phyloP scores from a whole-genome alignment of 2,329 filamentous ascomycete species.

The Tolypocladium endophyticum region DNA sequence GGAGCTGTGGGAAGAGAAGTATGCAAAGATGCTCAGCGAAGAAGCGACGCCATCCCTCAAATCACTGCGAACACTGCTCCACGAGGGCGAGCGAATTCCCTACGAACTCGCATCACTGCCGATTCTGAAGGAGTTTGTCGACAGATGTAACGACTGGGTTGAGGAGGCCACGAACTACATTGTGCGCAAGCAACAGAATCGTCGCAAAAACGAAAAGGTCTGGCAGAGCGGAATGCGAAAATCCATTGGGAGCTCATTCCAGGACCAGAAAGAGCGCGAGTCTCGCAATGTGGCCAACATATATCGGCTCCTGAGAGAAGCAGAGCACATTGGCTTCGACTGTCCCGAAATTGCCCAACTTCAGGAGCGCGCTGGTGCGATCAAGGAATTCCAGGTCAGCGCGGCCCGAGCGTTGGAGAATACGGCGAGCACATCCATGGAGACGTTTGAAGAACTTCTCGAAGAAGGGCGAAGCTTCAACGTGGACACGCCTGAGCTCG shows the following conservation, averaged over 20 bases:
- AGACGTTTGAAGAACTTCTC: slow-evolving; percentile 81
- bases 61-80: slow-evolving; percentile 68
- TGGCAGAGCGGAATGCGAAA: slow-evolving; percentile 68
- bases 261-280: slow-evolving; percentile 75
- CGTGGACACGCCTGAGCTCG: slow-evolving; percentile 82
- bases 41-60: slow-evolving; percentile 80
- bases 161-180: slow-evolving; percentile 95
- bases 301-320: slow-evolving; percentile 69
- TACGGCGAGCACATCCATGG: slow-evolving; percentile 49
- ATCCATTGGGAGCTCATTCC: slow-evolving; percentile 41
- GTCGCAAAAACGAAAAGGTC: slow-evolving; percentile 84
- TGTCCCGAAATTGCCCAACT: slow-evolving; percentile 82
- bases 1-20: slow-evolving; percentile 83
- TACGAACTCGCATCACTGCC: slow-evolving; percentile 76
- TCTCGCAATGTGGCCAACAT: slow-evolving; percentile 84
- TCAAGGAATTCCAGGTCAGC: slow-evolving; percentile 73
- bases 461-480: slow-evolving; percentile 84
- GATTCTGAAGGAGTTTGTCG: slow-evolving; percentile 79
- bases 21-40: slow-evolving; percentile 74
- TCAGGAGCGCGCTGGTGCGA: slow-evolving; percentile 73
- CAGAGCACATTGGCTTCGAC: slow-evolving; percentile 83
- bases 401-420: slow-evolving; percentile 62
- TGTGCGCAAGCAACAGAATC: slow-evolving; percentile 93
- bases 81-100: slow-evolving; percentile 93
- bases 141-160: slow-evolving; percentile 94